Evolutionary conservation across 495 filamentous ascomycete genomes (phyloP), one percentile per base, ranked within the genome.

Genomic region (Podospora conica): DNA sequence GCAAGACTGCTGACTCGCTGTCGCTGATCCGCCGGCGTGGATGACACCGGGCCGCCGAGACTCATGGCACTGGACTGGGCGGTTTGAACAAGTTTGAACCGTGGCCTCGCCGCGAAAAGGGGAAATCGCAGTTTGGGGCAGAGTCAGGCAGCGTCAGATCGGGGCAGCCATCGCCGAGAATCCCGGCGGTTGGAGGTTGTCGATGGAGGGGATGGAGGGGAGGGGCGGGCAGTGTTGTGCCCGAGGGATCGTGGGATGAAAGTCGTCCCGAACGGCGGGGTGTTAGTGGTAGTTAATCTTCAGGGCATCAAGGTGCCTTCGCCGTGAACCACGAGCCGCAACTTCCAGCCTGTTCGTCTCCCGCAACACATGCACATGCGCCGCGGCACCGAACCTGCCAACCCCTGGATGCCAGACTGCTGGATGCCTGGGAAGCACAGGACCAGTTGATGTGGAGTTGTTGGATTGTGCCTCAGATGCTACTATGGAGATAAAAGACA

Each of bases 101-200:
- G 57, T 59, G 10, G 25, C 57, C 57, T 25, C 57, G 25, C 25
- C 25, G 22, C 4, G 6, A 20, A 28, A 7, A 9, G 29, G 12
- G 24, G 60, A 40, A 61, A 33, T 18, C n/a, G 53, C 24, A 11
- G 55, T 68, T 62, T 65, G 28, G 48, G 53, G 25, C 28, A 48
- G 33, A 55, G 40, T 48, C 40, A 48, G 40, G 40, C 40, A 10
- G 56, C 64, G 61, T 63, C 61, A 63, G 53, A 31, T 28, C 53
- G 23, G 48, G 18, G 18, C 18, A 10, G 53, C 10, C 12, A 21
- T 56, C 23, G 61, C 23, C 9, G 48, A n/a, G 24, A 23, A 23
- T 24, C 48, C n/a, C 48, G 25, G 23, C 25, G 29, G 23, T 18
- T 12, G 23, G 57, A 3, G 25, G 57, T 61, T 27, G 25, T 24